Conservation (phyloP, 2,329 filamentous ascomycete species). For the Amauroascus verrucosus region DNA sequence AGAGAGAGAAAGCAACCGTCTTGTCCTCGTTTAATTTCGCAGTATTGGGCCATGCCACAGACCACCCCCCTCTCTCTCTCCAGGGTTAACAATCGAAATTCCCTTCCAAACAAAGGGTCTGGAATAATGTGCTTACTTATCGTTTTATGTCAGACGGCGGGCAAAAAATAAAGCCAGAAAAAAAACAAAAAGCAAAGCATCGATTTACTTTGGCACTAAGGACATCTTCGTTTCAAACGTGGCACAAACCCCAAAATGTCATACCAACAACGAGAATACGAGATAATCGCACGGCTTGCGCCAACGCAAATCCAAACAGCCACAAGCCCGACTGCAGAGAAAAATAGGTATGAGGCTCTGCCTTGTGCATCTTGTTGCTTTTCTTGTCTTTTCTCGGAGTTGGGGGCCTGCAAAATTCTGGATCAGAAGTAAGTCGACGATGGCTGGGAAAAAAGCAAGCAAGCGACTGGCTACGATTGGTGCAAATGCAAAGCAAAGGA, state of each 20-base stretch:
- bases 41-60: slow-evolving; percentile 3
- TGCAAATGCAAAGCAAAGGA: background rate
- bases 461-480: background rate
- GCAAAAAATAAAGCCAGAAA: background rate
- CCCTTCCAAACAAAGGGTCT: too few relatives aligned
- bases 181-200: background rate
- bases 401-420: too few relatives aligned
- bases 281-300: slow-evolving; percentile 11
- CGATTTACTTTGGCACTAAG: background rate
- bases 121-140: background rate
- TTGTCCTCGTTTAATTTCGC: slow-evolving; percentile 3
- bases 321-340: background rate
- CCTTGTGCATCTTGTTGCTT: too few relatives aligned
- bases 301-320: background rate
- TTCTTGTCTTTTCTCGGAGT: too few relatives aligned
- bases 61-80: background rate
- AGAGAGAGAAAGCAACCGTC: background rate
- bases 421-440: too few relatives aligned
- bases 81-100: too few relatives aligned
- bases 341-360: background rate
- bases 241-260: background rate
- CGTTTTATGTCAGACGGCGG: background rate
- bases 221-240: slow-evolving; percentile 3
- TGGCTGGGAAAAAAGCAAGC: background rate
- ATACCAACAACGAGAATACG: background rate